Conservation (phyloP, 306 rosid species). For the Echinosophora koreensis region DNA sequence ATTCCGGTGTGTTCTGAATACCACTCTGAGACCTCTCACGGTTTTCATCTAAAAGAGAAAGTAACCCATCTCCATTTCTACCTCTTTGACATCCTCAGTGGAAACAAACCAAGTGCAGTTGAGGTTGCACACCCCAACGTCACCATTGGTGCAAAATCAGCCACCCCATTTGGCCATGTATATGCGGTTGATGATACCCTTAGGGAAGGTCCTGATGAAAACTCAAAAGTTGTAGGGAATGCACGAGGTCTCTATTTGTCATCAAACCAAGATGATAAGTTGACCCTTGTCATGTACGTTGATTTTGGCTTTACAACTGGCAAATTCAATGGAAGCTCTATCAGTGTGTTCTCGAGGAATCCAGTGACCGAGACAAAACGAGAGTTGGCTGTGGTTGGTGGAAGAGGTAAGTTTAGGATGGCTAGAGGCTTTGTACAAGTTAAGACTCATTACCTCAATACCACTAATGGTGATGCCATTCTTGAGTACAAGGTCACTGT, state of each 20-base stretch:
- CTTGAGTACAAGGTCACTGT: constrained; percentile 52
- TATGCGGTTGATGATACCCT: constrained; percentile 51
- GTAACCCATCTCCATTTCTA: constrained; percentile 56
- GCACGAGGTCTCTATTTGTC: constrained; percentile 57
- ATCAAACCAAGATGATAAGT: constrained; percentile 10
- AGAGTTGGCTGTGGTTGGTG: constrained; percentile 64
- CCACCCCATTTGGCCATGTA: constrained; percentile 50
- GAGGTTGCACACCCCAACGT: constrained; percentile 42
- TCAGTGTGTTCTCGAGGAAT: constrained; percentile 58
- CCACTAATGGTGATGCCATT: constrained; percentile 53
- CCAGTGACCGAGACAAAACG: constrained; percentile 45
- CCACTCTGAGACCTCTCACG: constrained; percentile 8
- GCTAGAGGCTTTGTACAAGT: constrained; percentile 53
- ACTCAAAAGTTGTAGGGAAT: constrained; percentile 50
- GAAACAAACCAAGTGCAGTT: constrained; percentile 42
- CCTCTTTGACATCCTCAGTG: constrained; percentile 60
- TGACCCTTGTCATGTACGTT: constrained; percentile 38
- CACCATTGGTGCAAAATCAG: constrained; percentile 19
- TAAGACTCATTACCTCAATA: constrained; percentile 35
- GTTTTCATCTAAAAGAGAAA: constrained; percentile 39
- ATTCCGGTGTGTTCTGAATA: constrained; percentile 41
- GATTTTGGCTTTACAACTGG: constrained; percentile 57
- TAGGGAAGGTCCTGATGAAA: constrained; percentile 48
- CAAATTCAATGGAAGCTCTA: constrained; percentile 50
- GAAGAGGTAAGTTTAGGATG: constrained; percentile 57